Evolutionary conservation across 176 grass and related monocot species (phyloP).

Genomic region (Bolboschoenus planiculmis): DNA sequence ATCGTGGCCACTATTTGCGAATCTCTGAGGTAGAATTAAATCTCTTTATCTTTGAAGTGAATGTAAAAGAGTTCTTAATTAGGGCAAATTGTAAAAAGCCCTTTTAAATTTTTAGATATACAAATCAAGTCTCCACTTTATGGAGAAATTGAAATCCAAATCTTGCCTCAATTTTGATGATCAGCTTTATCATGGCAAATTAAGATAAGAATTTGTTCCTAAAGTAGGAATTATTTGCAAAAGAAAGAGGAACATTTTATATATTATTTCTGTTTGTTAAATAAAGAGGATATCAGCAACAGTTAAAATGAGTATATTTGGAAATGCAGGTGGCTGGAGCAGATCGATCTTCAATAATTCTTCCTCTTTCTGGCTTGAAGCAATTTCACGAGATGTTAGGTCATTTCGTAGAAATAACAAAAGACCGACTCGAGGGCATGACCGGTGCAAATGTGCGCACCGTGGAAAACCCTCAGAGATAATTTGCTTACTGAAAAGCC

Average conservation of each 20-base stretch:
- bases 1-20: conserved; percentile 88
- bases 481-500: conserved; percentile 19
- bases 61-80: background rate
- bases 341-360: conserved; percentile 94
- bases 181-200: background rate
- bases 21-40: conserved; percentile 65
- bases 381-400: conserved; percentile 99
- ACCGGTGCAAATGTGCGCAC: conserved; percentile 61
- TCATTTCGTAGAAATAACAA: conserved; percentile 98
- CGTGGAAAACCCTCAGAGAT: conserved; percentile 77
- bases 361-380: conserved; percentile 84
- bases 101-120: background rate
- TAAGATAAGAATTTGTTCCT: background rate
- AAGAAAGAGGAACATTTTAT: background rate
- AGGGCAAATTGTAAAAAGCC: background rate
- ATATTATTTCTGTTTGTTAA: background rate
- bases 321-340: conserved; percentile 72
- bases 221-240: background rate
- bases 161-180: background rate
- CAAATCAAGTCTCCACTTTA: background rate
- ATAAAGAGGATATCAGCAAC: background rate
- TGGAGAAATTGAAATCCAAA: background rate
- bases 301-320: background rate
- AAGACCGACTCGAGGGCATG: conserved; percentile 94
- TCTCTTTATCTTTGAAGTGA: conserved; percentile 17